Conservation (phyloP, 768 basidiomycete genomes). For the Trametes cinnabarina region DNA sequence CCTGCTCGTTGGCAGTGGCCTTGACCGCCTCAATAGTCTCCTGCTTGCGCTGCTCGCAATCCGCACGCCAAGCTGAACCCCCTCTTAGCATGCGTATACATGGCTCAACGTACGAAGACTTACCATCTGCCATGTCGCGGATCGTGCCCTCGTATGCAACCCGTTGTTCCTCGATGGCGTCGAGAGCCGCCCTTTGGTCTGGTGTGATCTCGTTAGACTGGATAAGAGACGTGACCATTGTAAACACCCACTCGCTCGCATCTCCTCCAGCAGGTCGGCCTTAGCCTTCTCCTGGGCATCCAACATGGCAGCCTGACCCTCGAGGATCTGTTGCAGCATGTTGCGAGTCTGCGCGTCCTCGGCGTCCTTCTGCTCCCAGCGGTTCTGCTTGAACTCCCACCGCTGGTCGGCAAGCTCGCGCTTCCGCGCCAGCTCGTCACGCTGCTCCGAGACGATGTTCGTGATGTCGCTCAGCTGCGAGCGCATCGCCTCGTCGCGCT, state of each 20-base stretch:
- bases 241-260: conserved; percentile 38
- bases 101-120: not conserved
- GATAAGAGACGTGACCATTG: not conserved
- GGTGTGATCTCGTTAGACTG: not conserved
- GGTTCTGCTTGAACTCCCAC: conserved; percentile 58
- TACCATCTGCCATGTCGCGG: conserved; percentile 23
- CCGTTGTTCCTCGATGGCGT: conserved; percentile 15
- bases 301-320: conserved; percentile 58
- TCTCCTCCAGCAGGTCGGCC: conserved; percentile 46
- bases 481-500: conserved; percentile 59
- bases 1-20: conserved; percentile 70
- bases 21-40: conserved; percentile 68
- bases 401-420: conserved; percentile 58
- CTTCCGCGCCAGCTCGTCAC: conserved; percentile 58
- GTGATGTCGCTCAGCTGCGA: conserved; percentile 70
- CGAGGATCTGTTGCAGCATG: conserved; percentile 58
- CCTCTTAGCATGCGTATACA: not conserved
- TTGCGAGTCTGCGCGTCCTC: conserved; percentile 56
- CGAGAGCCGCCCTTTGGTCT: conserved; percentile 17
- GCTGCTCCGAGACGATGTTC: conserved; percentile 67
- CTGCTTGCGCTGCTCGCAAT: conserved; percentile 51
- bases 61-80: conserved; percentile 55
- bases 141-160: conserved; percentile 18
- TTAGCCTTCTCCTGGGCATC: conserved; percentile 58
- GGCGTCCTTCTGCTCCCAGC: conserved; percentile 58